Base-by-base conservation (phyloP, 2,329 filamentous ascomycete genomes). In the Cadophora sp. region DNA sequence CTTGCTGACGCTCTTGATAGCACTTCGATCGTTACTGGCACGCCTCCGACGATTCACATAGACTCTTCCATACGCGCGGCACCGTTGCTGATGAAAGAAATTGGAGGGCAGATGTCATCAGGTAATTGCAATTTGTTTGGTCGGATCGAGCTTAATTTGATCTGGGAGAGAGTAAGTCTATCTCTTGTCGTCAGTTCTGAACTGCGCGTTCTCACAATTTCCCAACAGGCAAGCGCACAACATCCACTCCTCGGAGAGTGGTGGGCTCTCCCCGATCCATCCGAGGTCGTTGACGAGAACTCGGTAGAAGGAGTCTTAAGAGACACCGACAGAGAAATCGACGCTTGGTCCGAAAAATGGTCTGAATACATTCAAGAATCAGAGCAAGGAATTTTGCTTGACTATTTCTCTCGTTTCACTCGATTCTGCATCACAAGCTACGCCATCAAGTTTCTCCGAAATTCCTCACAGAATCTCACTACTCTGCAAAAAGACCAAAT, bases 361-460 rank as follows among this genome's bases (percentile, higher is more conserved):
- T 61, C 51, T 5, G 50, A 33, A 1, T 67, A 62, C 27, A 65
- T 67, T 22, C 41, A 53, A 36, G 7, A 33, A 36, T 60, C 59
- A 9, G 58, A 58, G 20, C 64, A 41, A 41, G 62, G 67, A 5
- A 14, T 27, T 14, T 62, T 60, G 36, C 55, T 65, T 8, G 67
- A 69, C 14, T 69, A 61, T 39, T 59, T 59, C 4, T 48, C 36
- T 30, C 64, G 67, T 11, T 69, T 66, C 45, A 65, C 64, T 36
- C 56, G 59, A 14, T 69, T 69, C 58, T 69, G 67, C 47, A 64
- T 69, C 9, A 64, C 41, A 14, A 64, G 61, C 39, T 69, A 69
- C 36, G 61, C 64, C 1, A 64, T 66, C 27, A 64, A 63, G n/a
- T 64, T 56, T 27, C 58, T 69, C 9, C 48, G 36, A 36, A 59